A percentile compares a stretch with the other conserved stretches of the same genome.
phyloP scores from a whole-genome alignment of 2,329 filamentous ascomycete genomes.

The Neonectria punicea region DNA sequence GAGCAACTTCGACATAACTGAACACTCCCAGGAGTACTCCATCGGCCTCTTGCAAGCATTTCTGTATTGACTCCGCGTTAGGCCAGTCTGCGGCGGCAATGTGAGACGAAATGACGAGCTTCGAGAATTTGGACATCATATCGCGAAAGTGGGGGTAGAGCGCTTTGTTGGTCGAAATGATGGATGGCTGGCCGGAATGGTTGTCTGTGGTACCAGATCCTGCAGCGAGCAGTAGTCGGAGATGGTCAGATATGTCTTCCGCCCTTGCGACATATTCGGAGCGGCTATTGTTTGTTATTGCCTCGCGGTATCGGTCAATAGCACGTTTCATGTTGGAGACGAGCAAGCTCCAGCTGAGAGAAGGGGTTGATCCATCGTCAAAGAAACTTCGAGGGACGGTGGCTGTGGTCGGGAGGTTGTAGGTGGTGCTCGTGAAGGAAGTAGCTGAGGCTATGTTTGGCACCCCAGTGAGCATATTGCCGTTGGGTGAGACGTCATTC shows the following conservation, averaged over 20 bases:
- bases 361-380: constrained; percentile 83
- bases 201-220: constrained; percentile 98
- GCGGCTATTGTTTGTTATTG: constrained; percentile 83
- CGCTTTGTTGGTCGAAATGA: constrained; percentile 97
- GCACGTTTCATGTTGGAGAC: constrained; percentile 93
- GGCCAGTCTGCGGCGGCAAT: constrained; percentile 97
- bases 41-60: constrained; percentile 97
- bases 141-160: constrained; percentile 97
- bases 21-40: constrained; percentile 94
- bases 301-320: constrained; percentile 88
- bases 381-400: constrained; percentile 85
- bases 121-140: constrained; percentile 99
- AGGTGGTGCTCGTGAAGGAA: constrained; percentile 69
- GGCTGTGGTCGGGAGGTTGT: constrained; percentile 66
- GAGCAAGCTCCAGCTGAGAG: constrained; percentile 88
- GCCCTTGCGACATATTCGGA: constrained; percentile 93
- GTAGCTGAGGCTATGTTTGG: constrained; percentile 69
- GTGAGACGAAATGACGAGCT: constrained; percentile 96
- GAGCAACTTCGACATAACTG: constrained; percentile 94
- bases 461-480: constrained; percentile 50
- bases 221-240: constrained; percentile 91
- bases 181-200: constrained; percentile 98
- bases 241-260: constrained; percentile 98
- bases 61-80: constrained; percentile 90
- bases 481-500: constrained; percentile 64